These are phyloP conservation scores for Alternaria brassicae DNA, from an alignment of 2,329 filamentous ascomycete genomes.

Conservation along the genomic window DNA sequence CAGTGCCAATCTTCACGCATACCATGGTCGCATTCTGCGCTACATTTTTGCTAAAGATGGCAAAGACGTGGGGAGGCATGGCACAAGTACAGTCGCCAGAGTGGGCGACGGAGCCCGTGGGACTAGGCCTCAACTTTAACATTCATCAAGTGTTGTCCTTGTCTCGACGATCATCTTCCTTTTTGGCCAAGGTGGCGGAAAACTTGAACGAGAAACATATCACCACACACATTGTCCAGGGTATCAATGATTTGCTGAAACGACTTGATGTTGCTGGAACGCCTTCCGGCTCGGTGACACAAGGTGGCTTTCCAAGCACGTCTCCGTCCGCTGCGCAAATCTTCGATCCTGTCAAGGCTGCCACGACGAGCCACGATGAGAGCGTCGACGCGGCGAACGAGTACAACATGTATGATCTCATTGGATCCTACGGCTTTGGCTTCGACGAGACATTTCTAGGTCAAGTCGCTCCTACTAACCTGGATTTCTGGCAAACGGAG, in stretches of 20 bases:
- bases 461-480: conserved; percentile 36
- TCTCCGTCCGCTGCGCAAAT: not conserved
- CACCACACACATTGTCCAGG: conserved; percentile 39
- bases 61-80: conserved; percentile 54
- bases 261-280: conserved; percentile 33
- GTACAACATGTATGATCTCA: conserved; percentile 40
- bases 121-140: conserved; percentile 42
- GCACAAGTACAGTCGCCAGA: conserved; percentile 37
- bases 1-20: conserved; percentile 60
- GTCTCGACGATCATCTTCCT: conserved; percentile 33
- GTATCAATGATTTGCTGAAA: conserved; percentile 37
- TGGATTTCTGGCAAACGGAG: conserved; percentile 42
- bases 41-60: conserved; percentile 60
- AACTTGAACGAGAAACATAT: conserved; percentile 43
- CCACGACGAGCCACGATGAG: not conserved
- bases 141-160: conserved; percentile 39
- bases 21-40: conserved; percentile 63
- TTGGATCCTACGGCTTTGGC: conserved; percentile 43
- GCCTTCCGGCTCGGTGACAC: conserved; percentile 14
- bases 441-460: conserved; percentile 44
- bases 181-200: conserved; percentile 36
- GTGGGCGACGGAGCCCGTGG: conserved; percentile 34
- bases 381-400: conserved; percentile 13
- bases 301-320: not conserved
- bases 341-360: conserved; percentile 8